Percentiles rank a stretch among this genome's conserved stretches.
These are phyloP conservation scores for Rhodotorula sp. DNA, from an alignment of 1,284 basidiomycete species.

Conservation along the genomic window DNA sequence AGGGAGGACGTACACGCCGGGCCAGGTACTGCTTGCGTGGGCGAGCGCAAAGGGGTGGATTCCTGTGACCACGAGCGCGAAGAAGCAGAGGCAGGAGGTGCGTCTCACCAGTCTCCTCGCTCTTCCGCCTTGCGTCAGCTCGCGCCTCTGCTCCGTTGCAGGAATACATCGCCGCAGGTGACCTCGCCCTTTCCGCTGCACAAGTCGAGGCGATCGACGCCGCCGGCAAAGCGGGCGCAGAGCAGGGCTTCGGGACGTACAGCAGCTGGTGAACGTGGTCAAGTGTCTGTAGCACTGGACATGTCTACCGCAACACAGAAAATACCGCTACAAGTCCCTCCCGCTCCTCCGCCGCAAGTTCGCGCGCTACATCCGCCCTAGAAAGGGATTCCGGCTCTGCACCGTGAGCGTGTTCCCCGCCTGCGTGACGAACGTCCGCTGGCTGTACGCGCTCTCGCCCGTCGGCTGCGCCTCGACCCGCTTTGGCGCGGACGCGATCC, in stretches of 20 bases:
- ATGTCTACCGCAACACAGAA: background rate
- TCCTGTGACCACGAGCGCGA: conserved; percentile 57
- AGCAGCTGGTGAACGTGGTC: background rate
- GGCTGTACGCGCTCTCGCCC: background rate
- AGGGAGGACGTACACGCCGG: conserved; percentile 56
- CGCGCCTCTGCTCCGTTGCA: conserved; percentile 36
- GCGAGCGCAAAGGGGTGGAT: conserved; percentile 65
- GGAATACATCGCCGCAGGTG: conserved; percentile 65
- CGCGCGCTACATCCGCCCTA: background rate
- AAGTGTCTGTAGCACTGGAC: background rate
- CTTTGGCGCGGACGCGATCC: background rate
- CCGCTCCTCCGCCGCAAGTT: background rate
- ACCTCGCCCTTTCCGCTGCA: conserved; percentile 49
- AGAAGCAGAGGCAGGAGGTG: conserved; percentile 19
- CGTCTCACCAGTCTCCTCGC: too few relatives aligned
- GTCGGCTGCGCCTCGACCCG: background rate
- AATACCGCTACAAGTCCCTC: background rate
- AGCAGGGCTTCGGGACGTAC: conserved; percentile 9
- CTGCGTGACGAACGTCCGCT: conserved; percentile 20
- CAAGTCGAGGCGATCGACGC: conserved; percentile 52
- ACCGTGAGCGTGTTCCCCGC: conserved; percentile 28
- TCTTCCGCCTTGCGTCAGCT: too few relatives aligned
- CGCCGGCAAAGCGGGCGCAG: conserved; percentile 47
- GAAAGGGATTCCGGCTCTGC: conserved; percentile 1
- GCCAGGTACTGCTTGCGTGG: conserved; percentile 70